A percentile compares a stretch with the other conserved stretches of the same genome.
phyloP scores from a whole-genome alignment of 345 rosid genomes.

The Brassica juncea region DNA sequence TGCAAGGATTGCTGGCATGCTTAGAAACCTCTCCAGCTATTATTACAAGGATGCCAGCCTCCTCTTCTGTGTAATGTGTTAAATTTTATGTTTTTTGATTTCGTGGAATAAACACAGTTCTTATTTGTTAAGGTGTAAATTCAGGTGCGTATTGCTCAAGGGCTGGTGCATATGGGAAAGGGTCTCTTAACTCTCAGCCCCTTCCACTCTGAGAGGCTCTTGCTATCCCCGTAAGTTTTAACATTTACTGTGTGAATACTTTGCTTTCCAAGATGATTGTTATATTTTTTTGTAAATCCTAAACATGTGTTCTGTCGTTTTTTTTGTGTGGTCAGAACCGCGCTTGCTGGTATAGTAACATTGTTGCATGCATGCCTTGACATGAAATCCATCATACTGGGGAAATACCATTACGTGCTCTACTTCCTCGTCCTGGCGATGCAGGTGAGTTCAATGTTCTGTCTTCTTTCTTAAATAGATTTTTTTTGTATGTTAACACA shows the following conservation, averaged over 20 bases:
- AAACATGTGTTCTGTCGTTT: not conserved
- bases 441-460: conserved; percentile 56
- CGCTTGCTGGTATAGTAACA: conserved; percentile 87
- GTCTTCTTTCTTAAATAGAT: no score
- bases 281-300: not conserved
- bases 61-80: conserved; percentile 57
- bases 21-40: conserved; percentile 93
- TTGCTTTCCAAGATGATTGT: conserved; percentile 23
- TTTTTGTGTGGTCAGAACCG: conserved; percentile 52
- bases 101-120: not conserved
- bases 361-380: conserved; percentile 88
- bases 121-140: not conserved
- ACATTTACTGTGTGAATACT: not conserved
- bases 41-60: conserved; percentile 89
- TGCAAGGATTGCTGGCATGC: conserved; percentile 96
- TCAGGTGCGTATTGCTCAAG: not conserved
- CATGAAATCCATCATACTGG: conserved; percentile 77
- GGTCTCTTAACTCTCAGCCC: conserved; percentile 66
- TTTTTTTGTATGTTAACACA: not conserved
- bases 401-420: conserved; percentile 86
- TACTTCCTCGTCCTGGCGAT: conserved; percentile 93
- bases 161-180: not conserved
- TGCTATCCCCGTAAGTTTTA: not conserved
- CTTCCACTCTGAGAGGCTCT: not conserved
- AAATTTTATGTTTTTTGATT: conserved; percentile 31